phyloP scores from a whole-genome alignment of 2,329 filamentous ascomycete genomes.

The Aureobasidium sp. region DNA sequence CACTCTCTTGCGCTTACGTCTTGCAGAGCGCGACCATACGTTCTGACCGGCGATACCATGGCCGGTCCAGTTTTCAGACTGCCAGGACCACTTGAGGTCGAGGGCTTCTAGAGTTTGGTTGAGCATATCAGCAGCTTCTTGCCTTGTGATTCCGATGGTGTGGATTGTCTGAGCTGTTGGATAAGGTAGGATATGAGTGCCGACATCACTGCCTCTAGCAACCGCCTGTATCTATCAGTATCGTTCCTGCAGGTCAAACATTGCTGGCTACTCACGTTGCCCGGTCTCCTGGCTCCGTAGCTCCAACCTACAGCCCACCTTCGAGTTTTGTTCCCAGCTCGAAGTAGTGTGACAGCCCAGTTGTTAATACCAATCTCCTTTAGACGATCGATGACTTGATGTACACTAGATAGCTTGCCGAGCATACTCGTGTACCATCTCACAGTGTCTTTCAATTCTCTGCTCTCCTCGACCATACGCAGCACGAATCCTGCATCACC shows the following conservation, averaged over 20 bases:
- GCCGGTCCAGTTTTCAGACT: constrained; percentile 44
- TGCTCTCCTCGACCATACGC: constrained; percentile 62
- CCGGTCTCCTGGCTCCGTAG: constrained; percentile 59
- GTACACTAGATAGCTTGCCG: constrained; percentile 64
- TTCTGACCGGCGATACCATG: constrained; percentile 58
- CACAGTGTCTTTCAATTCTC: constrained; percentile 50
- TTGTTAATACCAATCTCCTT: constrained; percentile 56
- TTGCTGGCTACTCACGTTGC: constrained; percentile 31
- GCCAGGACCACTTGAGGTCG: constrained; percentile 59
- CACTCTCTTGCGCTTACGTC: constrained; percentile 44
- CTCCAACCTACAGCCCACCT: constrained; percentile 90
- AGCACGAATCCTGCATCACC: constrained; percentile 70
- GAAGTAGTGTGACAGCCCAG: constrained; percentile 71
- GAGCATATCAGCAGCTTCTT: background rate
- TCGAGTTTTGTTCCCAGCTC: constrained; percentile 68
- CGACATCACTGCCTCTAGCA: constrained; percentile 21
- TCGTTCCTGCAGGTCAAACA: background rate
- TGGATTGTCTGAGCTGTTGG: constrained; percentile 43
- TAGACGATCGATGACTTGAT: constrained; percentile 51
- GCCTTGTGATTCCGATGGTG: background rate
- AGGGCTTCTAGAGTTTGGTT: constrained; percentile 29
- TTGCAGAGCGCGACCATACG: constrained; percentile 70
- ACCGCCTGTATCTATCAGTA: constrained; percentile 15
- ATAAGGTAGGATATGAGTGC: constrained; percentile 27
- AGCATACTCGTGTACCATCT: constrained; percentile 91